Conservation (phyloP, 306 rosid species). For the Ammopiptanthus mongolicus region DNA sequence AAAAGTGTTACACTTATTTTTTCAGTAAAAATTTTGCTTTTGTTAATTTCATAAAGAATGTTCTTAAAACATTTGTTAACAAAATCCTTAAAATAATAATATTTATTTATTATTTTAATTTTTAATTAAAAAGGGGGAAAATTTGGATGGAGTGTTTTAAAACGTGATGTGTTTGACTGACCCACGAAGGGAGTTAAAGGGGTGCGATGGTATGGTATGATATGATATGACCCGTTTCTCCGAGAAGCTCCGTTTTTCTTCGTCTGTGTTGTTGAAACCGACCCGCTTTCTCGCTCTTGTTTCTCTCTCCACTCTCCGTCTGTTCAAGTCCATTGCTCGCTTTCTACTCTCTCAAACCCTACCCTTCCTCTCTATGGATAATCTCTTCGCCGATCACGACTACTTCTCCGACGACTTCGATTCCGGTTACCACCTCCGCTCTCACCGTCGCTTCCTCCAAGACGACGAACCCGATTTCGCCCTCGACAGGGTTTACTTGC, state of each 20-base stretch:
- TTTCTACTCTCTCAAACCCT: conserved; percentile 54
- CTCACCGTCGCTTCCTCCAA: conserved; percentile 50
- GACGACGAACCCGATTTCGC: conserved; percentile 33
- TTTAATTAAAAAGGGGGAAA: too few relatives aligned
- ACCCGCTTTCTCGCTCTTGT: conserved; percentile 56
- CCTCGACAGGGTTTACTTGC: conserved; percentile 54
- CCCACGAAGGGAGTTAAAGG: not conserved
- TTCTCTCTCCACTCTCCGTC: conserved; percentile 53
- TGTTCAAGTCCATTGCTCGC: conserved; percentile 60
- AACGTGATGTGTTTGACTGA: too few relatives aligned
- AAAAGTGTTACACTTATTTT: too few relatives aligned
- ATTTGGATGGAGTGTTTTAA: too few relatives aligned
- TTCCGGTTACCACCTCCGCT: conserved; percentile 27
- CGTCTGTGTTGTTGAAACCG: conserved; percentile 31
- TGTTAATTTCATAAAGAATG: too few relatives aligned
- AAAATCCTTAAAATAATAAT: too few relatives aligned
- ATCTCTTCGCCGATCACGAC: conserved; percentile 21
- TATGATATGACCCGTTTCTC: conserved; percentile 62
- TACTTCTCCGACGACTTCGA: conserved; percentile 48
- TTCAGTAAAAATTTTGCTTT: too few relatives aligned
- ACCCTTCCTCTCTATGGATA: conserved; percentile 57
- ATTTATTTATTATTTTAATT: too few relatives aligned
- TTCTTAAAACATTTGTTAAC: too few relatives aligned
- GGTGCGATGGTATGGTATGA: not conserved
- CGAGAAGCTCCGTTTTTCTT: conserved; percentile 48